Evolutionary conservation across 176 grass and related monocot species (phyloP), one percentile per base, ranked within the genome.

Genomic region (Oryza brachyantha): DNA sequence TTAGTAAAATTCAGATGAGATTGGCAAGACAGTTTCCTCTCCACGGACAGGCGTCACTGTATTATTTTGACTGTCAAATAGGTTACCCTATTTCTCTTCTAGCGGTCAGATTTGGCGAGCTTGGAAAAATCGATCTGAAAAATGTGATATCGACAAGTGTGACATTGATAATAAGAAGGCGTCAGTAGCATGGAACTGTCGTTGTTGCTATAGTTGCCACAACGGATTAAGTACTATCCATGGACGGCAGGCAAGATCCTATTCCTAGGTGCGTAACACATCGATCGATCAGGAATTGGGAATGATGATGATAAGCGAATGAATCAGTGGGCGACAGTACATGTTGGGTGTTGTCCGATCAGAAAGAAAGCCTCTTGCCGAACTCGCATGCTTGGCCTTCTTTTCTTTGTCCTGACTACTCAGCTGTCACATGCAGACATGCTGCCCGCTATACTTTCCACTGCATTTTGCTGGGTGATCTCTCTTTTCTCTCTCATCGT

Each of bases 401-500:
- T 41, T 39, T 19, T 24, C 0, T 70, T 70, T 32, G 40, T 60
- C 80, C 13, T 2, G n/a, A 32, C 67, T 27, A 67, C 27, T 79
- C 69, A 79, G 75, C 75, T 9, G 26, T 39, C 75, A 67, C 48
- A 50, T 25, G 72, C 35, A n/a, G n/a, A n/a, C n/a, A n/a, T n/a
- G n/a, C n/a, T n/a, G n/a, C n/a, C n/a, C n/a, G n/a, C n/a, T n/a
- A n/a, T n/a, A n/a, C n/a, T n/a, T n/a, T n/a, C n/a, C n/a, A n/a
- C n/a, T n/a, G n/a, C n/a, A n/a, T n/a, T n/a, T n/a, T n/a, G n/a
- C n/a, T n/a, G n/a, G n/a, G n/a, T n/a, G n/a, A n/a, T n/a, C n/a
- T n/a, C n/a, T n/a, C n/a, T n/a, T 21, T 36, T 29, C 17, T 58
- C 34, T 66, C 34, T 80, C 78, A 45, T 86, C 46, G 29, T 86